Conservation (phyloP, 192 early-diverging fungal genomes). For the Coemansia aciculifera region DNA sequence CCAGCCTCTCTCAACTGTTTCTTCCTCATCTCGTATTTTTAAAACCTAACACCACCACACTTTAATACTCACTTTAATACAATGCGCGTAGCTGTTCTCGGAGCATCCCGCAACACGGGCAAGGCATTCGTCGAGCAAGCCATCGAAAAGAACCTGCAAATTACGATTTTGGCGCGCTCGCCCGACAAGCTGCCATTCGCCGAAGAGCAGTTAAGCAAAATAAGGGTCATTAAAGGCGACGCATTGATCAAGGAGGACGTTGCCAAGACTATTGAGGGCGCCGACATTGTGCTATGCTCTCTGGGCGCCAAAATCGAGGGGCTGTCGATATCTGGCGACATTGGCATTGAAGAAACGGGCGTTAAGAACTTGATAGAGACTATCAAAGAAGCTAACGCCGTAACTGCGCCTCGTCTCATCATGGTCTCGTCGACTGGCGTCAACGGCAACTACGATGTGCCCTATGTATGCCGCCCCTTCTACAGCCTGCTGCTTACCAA, state of each 20-base stretch:
- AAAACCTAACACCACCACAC: background rate
- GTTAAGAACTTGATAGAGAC: conserved; percentile 13
- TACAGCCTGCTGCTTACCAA: conserved; percentile 15
- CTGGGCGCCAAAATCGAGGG: conserved; percentile 36
- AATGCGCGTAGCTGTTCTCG: conserved; percentile 38
- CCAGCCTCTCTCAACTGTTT: background rate
- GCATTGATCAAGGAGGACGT: conserved; percentile 35
- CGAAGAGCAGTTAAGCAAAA: conserved; percentile 30
- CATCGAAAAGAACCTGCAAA: conserved; percentile 16
- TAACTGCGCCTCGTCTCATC: conserved; percentile 30
- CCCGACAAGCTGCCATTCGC: conserved; percentile 48
- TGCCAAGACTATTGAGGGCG: conserved; percentile 31
- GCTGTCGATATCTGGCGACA: conserved; percentile 15
- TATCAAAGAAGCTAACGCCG: conserved; percentile 26
- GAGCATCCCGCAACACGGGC: conserved; percentile 45
- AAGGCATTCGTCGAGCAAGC: conserved; percentile 40
- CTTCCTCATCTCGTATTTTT: background rate
- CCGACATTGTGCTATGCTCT: conserved; percentile 40
- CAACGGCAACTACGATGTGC: conserved; percentile 33
- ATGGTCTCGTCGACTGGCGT: conserved; percentile 51
- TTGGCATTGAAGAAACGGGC: conserved; percentile 29
- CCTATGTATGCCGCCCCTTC: conserved; percentile 26
- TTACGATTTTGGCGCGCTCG: conserved; percentile 39
- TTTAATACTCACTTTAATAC: background rate
- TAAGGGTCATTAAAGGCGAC: conserved; percentile 48